These are phyloP conservation scores for Pythium plurisporium DNA, from an alignment of 352 stramenopile species.

Conservation along the genomic window DNA sequence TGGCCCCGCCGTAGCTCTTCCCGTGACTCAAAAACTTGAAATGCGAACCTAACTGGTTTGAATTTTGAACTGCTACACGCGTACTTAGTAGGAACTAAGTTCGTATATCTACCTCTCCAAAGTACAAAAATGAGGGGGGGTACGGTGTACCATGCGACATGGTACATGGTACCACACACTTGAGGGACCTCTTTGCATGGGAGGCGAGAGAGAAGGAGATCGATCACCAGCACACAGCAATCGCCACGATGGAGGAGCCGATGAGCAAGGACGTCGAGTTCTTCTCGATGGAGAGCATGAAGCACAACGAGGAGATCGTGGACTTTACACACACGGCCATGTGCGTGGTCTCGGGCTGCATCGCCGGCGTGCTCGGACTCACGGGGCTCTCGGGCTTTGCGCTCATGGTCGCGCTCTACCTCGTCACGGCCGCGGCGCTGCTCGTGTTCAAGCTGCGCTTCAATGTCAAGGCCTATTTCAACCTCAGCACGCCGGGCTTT, in stretches of 20 bases:
- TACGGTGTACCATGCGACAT: neutral
- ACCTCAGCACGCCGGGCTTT: slow-evolving; percentile 60
- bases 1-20: slow-evolving; percentile 10
- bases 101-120: neutral
- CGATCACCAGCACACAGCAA: neutral
- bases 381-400: slow-evolving; percentile 71
- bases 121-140: slow-evolving; percentile 2
- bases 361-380: slow-evolving; percentile 75
- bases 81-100: slow-evolving; percentile 10
- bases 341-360: slow-evolving; percentile 78
- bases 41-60: slow-evolving; percentile 21
- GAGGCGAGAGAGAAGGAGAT: too few relatives aligned
- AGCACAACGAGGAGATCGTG: slow-evolving; percentile 71
- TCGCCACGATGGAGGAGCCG: slow-evolving; percentile 48
- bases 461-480: slow-evolving; percentile 80
- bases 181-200: slow-evolving; percentile 2
- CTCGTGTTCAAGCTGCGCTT: slow-evolving; percentile 72
- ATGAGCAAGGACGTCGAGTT: slow-evolving; percentile 78
- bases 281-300: slow-evolving; percentile 86
- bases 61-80: slow-evolving; percentile 23
- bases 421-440: slow-evolving; percentile 58
- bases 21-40: slow-evolving; percentile 11
- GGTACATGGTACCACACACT: neutral
- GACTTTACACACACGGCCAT: slow-evolving; percentile 83
- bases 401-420: slow-evolving; percentile 61